These are phyloP conservation scores for Claviceps humidiphila DNA, from an alignment of 2,329 filamentous ascomycete species.

Conservation along the genomic window DNA sequence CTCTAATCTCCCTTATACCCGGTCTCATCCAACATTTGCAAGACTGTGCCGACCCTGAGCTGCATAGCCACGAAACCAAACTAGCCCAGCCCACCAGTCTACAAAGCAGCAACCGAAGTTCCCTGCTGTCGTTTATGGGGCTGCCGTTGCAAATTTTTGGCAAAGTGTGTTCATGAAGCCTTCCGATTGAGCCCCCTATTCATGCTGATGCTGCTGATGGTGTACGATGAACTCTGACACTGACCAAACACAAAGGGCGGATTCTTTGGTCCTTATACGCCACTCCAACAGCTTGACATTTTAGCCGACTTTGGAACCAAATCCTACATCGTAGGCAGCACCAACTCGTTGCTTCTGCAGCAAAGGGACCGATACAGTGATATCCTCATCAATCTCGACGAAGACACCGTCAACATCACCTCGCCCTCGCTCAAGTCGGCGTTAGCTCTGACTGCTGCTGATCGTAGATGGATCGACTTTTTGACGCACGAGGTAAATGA, in stretches of 20 bases:
- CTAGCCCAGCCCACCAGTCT: constrained; percentile 69
- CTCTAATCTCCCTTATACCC: constrained; percentile 86
- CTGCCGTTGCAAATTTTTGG: constrained; percentile 90
- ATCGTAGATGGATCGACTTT: constrained; percentile 93
- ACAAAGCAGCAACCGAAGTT: constrained; percentile 81
- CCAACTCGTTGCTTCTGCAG: constrained; percentile 84
- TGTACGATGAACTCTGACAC: not conserved
- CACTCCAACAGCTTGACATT: constrained; percentile 86
- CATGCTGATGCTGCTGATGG: not conserved
- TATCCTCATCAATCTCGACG: constrained; percentile 90
- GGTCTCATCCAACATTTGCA: constrained; percentile 83
- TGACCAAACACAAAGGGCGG: constrained; percentile 47
- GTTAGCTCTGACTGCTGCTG: constrained; percentile 67
- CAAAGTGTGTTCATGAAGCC: constrained; percentile 40
- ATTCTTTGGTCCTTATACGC: constrained; percentile 92
- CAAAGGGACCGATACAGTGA: constrained; percentile 95
- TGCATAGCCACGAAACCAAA: constrained; percentile 69
- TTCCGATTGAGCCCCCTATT: not conserved
- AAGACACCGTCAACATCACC: constrained; percentile 70
- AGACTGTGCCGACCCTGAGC: constrained; percentile 87
- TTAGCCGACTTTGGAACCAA: constrained; percentile 89
- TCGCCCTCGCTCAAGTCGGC: constrained; percentile 66
- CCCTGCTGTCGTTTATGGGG: constrained; percentile 86
- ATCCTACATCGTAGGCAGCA: constrained; percentile 94
- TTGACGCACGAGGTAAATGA: constrained; percentile 87